A percentile compares a stretch with the other conserved stretches of the same genome.
phyloP scores from a whole-genome alignment of 1,284 basidiomycete genomes.

The Peniophora sp. region DNA sequence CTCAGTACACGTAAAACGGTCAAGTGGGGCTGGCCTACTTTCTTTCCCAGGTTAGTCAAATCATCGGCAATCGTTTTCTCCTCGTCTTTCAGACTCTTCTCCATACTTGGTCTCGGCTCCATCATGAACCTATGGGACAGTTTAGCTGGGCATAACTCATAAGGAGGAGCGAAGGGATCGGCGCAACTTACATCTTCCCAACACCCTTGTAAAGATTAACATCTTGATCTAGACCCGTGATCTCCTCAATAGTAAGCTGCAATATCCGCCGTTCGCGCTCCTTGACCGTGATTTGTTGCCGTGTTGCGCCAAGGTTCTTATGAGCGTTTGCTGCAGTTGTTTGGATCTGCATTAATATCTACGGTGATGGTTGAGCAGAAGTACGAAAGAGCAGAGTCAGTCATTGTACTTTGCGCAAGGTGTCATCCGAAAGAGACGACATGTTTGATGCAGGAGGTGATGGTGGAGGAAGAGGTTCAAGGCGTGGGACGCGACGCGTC shows the following conservation, averaged over 20 bases:
- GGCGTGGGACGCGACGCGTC: not conserved
- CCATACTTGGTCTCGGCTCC: slow-evolving; percentile 76
- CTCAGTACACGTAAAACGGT: not conserved
- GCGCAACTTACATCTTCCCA: slow-evolving; percentile 73
- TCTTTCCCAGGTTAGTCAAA: slow-evolving; percentile 71
- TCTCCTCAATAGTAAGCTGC: slow-evolving; percentile 80
- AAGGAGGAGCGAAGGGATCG: not conserved
- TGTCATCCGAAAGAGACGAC: slow-evolving; percentile 79
- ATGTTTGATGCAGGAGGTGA: slow-evolving; percentile 30
- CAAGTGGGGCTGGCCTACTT: slow-evolving; percentile 35
- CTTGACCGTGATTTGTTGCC: slow-evolving; percentile 69
- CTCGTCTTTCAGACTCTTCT: slow-evolving; percentile 61
- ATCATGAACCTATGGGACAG: slow-evolving; percentile 69
- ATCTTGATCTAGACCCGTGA: slow-evolving; percentile 53
- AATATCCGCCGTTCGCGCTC: slow-evolving; percentile 82
- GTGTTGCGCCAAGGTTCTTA: slow-evolving; percentile 61
- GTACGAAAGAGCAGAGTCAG: slow-evolving; percentile 1
- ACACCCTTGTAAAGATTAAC: slow-evolving; percentile 85
- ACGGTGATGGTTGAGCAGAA: slow-evolving; percentile 1
- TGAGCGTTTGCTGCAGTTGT: slow-evolving; percentile 78
- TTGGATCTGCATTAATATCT: slow-evolving; percentile 90
- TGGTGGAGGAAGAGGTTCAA: not conserved
- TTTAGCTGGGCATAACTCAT: slow-evolving; percentile 1
- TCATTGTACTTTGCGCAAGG: slow-evolving; percentile 65
- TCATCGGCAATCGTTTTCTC: slow-evolving; percentile 82